These are phyloP conservation scores for Trichosporon inkin DNA, from an alignment of 1,284 basidiomycete species.

Conservation along the genomic window DNA sequence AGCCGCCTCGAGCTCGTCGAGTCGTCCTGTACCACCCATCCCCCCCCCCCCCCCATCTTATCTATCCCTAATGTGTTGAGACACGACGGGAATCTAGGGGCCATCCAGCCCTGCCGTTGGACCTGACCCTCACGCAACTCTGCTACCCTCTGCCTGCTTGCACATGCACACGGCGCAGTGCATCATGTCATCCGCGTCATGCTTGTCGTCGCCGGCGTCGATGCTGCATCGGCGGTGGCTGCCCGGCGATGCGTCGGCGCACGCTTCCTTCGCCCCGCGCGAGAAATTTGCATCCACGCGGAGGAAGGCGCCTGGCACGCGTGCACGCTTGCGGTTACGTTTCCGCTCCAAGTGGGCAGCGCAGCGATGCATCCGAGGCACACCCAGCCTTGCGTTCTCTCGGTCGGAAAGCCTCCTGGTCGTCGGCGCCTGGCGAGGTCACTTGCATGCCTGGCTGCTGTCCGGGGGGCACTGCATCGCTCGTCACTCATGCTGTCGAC, in stretches of 20 bases:
- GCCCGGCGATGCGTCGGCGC: background rate
- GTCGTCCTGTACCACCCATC: background rate
- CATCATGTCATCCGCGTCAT: slow-evolving; percentile 9
- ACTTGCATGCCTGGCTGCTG: too few relatives aligned
- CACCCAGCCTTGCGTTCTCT: background rate
- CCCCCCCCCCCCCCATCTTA: slow-evolving; percentile 14
- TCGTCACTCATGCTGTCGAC: too few relatives aligned
- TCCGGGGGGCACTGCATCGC: too few relatives aligned
- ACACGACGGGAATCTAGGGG: slow-evolving; percentile 27
- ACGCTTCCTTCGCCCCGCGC: background rate
- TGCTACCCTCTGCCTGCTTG: background rate
- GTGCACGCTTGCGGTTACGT: background rate
- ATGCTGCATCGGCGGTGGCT: background rate
- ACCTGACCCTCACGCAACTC: slow-evolving; percentile 20
- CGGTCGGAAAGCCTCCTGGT: background rate
- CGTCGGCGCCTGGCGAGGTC: too few relatives aligned
- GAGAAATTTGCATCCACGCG: background rate
- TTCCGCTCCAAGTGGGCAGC: background rate
- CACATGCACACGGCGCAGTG: background rate
- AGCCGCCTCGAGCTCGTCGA: background rate
- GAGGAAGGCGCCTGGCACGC: slow-evolving; percentile 1
- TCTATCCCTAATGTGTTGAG: slow-evolving; percentile 26
- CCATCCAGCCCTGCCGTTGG: slow-evolving; percentile 20
- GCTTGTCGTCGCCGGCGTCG: background rate
- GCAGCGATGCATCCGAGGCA: background rate